A percentile compares a stretch with the other conserved stretches of the same genome.
These are phyloP conservation scores for Miscanthus lutarioriparius DNA, from an alignment of 176 grass and related monocot genomes.

Conservation along the genomic window DNA sequence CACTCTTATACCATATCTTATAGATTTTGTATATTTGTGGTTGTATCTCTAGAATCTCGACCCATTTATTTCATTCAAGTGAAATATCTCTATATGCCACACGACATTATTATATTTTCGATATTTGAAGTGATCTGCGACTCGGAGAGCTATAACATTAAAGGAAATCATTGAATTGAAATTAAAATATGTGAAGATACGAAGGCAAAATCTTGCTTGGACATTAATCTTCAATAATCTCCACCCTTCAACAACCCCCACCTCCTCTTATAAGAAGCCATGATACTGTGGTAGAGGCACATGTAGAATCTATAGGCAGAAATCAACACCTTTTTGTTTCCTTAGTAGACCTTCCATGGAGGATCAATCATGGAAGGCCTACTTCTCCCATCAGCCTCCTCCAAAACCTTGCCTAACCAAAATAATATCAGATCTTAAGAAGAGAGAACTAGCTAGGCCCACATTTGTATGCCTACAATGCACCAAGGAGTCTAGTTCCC, in stretches of 20 bases:
- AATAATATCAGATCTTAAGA: background rate
- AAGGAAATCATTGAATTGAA: background rate
- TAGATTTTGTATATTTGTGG: background rate
- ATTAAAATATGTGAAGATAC: background rate
- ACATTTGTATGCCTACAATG: slow-evolving; percentile 19
- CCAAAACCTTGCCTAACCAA: background rate
- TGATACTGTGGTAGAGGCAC: background rate
- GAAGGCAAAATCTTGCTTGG: background rate
- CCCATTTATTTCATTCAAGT: background rate
- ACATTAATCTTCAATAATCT: background rate
- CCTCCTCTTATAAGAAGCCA: background rate
- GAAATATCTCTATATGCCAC: background rate
- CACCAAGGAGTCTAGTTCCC: background rate
- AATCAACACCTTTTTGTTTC: background rate
- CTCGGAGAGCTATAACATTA: background rate
- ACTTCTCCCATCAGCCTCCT: background rate
- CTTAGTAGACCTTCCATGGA: background rate
- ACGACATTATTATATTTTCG: background rate
- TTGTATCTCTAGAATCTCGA: background rate
- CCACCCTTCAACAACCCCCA: background rate
- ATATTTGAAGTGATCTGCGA: too few species aligned
- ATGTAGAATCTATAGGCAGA: background rate
- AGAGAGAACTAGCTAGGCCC: background rate
- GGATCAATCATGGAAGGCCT: background rate
- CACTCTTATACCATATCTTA: background rate